These are phyloP conservation scores for Trichoderma lentiforme DNA, from an alignment of 2,329 filamentous ascomycete species.

Conservation along the genomic window DNA sequence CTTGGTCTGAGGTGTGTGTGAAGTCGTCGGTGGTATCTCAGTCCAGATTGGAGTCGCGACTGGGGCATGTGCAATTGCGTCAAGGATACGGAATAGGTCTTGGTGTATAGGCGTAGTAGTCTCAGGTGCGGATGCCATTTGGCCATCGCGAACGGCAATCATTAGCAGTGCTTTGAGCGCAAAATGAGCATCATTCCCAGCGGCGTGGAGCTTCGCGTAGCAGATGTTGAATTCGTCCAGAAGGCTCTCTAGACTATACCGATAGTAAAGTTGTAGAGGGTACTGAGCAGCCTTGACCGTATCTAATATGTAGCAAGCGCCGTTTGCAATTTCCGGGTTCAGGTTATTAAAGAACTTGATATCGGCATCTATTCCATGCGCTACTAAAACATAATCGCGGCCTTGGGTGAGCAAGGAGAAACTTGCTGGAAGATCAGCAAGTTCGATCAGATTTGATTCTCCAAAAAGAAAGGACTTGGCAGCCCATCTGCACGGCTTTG, in stretches of 20 bases:
- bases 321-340: neutral
- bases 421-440: neutral
- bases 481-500: conserved; percentile 15
- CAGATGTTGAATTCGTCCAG: conserved; percentile 22
- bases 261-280: conserved; percentile 26
- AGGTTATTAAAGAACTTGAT: conserved; percentile 23
- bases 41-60: neutral
- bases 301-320: conserved; percentile 25
- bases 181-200: conserved; percentile 31
- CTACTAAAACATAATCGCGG: conserved; percentile 21
- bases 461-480: conserved; percentile 19
- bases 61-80: neutral
- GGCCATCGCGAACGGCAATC: conserved; percentile 17
- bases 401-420: conserved; percentile 11
- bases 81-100: neutral
- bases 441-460: conserved; percentile 10
- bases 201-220: conserved; percentile 18
- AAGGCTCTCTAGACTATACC: conserved; percentile 26
- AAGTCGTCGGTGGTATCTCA: neutral
- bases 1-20: neutral
- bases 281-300: conserved; percentile 29
- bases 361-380: conserved; percentile 19
- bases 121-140: neutral
- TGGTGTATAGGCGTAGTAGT: neutral
- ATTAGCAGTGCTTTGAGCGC: conserved; percentile 23